Evolutionary conservation across 2,329 filamentous ascomycete genomes (phyloP).

Genomic region (Aureobasidium sp.): DNA sequence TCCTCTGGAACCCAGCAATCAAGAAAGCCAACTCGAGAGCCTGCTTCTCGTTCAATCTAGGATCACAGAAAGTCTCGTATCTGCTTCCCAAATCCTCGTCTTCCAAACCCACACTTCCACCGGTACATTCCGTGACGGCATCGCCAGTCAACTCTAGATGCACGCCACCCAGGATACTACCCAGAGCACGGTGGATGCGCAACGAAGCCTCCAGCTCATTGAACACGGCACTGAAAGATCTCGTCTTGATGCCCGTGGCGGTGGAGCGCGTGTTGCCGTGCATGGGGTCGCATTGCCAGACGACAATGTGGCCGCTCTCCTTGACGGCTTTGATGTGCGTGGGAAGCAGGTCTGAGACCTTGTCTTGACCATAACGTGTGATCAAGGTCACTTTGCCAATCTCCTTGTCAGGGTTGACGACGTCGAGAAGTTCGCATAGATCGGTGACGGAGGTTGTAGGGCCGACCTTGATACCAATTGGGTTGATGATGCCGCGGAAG

Average conservation of each 20-base stretch:
- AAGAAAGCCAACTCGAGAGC: constrained; percentile 90
- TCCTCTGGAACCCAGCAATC: constrained; percentile 58
- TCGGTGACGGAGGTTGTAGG: constrained; percentile 73
- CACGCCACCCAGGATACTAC: constrained; percentile 84
- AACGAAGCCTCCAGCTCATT: constrained; percentile 78
- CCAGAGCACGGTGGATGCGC: constrained; percentile 72
- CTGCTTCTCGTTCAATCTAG: constrained; percentile 93
- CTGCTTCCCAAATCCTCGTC: constrained; percentile 85
- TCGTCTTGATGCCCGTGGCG: constrained; percentile 76
- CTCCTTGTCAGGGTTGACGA: constrained; percentile 75
- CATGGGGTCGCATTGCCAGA: constrained; percentile 99
- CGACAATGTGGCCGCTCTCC: constrained; percentile 65
- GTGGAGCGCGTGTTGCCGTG: constrained; percentile 68
- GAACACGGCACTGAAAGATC: constrained; percentile 85
- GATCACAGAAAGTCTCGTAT: constrained; percentile 95
- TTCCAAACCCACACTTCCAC: constrained; percentile 76
- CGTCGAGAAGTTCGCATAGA: constrained; percentile 70
- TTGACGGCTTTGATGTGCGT: constrained; percentile 85
- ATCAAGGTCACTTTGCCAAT: constrained; percentile 93
- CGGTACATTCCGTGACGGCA: constrained; percentile 90
- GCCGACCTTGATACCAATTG: constrained; percentile 92
- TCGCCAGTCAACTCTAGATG: constrained; percentile 95
- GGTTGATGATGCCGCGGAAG: constrained; percentile 92
- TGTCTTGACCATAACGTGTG: constrained; percentile 80
- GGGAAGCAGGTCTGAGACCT: constrained; percentile 69